These are phyloP conservation scores for Rhodotorula sp. DNA, from an alignment of 1,284 basidiomycete genomes.

Conservation along the genomic window DNA sequence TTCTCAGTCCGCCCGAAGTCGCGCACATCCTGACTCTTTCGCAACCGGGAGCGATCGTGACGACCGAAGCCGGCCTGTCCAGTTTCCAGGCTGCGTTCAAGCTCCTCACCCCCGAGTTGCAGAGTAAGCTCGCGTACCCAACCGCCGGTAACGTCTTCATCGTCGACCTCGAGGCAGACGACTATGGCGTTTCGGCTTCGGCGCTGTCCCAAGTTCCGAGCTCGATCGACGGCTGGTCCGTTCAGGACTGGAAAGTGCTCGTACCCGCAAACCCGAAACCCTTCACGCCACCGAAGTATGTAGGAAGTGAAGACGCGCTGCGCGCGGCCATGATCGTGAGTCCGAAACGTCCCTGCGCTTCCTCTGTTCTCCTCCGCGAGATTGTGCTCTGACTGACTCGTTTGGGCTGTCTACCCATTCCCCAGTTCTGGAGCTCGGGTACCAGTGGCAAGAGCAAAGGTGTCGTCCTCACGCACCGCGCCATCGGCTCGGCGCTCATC, in stretches of 20 bases:
- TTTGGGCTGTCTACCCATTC: constrained; percentile 39
- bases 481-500: constrained; percentile 45
- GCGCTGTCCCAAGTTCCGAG: neutral
- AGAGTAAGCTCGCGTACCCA: constrained; percentile 24
- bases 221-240: constrained; percentile 16
- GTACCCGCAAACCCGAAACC: constrained; percentile 29
- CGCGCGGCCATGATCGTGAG: constrained; percentile 32
- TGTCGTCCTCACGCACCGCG: constrained; percentile 48
- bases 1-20: constrained; percentile 48
- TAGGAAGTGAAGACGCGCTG: constrained; percentile 20
- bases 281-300: constrained; percentile 35
- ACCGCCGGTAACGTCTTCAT: constrained; percentile 40
- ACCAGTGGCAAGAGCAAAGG: constrained; percentile 51
- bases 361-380: too few species aligned
- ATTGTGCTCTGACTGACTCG: too few species aligned
- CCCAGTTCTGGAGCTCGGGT: constrained; percentile 48
- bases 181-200: constrained; percentile 36
- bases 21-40: constrained; percentile 49
- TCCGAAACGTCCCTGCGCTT: too few species aligned
- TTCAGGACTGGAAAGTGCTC: constrained; percentile 38
- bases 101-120: constrained; percentile 15
- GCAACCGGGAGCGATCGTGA: constrained; percentile 48
- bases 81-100: constrained; percentile 37
- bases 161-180: constrained; percentile 40
- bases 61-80: constrained; percentile 35